Percentiles rank a stretch among this genome's conserved stretches.
Evolutionary conservation across 441 rosid species (phyloP).

Genomic region (Eutrema salsugineum): DNA sequence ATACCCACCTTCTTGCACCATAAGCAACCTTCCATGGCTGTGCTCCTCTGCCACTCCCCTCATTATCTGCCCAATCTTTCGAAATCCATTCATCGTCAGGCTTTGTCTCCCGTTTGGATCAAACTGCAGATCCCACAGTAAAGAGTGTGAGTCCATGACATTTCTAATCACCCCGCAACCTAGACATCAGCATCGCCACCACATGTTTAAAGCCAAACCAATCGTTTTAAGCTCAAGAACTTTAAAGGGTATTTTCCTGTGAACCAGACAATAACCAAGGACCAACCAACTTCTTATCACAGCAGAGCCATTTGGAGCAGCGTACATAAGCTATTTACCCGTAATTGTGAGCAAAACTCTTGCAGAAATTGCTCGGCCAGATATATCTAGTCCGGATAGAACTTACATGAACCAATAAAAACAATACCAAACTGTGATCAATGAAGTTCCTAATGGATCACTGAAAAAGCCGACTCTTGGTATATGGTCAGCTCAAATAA

Average conservation of each 20-base stretch:
- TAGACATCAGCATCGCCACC: background rate
- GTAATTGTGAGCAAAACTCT: background rate
- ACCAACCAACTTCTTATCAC: background rate
- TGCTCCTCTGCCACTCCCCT: slow-evolving; percentile 45
- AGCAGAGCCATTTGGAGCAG: background rate
- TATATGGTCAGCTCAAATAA: background rate
- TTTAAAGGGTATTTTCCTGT: background rate
- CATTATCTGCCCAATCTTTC: slow-evolving; percentile 58
- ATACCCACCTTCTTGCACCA: slow-evolving; percentile 96
- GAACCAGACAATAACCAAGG: too few relatives aligned
- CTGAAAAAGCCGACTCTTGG: background rate
- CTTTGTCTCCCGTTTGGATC: slow-evolving; percentile 93
- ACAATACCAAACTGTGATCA: background rate
- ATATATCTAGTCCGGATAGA: background rate
- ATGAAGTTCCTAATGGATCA: background rate
- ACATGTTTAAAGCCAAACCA: background rate
- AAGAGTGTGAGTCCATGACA: background rate
- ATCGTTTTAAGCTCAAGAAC: background rate
- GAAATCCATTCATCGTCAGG: slow-evolving; percentile 80
- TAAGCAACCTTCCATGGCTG: slow-evolving; percentile 60
- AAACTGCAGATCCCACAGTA: slow-evolving; percentile 40
- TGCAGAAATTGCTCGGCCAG: background rate
- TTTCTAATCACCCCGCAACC: background rate
- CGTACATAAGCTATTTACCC: background rate
- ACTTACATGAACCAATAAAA: background rate